phyloP scores from a whole-genome alignment of 176 grass and related monocot species.

The barley (Hordeum vulgare) region DNA sequence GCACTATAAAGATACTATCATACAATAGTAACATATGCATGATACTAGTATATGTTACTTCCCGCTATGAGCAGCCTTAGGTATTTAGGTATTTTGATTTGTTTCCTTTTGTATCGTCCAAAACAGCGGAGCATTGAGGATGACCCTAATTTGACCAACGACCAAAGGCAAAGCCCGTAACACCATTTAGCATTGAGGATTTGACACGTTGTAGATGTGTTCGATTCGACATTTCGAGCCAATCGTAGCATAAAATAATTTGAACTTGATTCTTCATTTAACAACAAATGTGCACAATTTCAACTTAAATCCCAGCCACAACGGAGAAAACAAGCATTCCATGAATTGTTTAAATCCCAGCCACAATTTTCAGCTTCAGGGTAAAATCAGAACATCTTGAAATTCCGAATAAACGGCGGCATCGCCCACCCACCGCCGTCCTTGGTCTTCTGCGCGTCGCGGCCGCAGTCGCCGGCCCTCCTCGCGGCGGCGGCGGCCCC shows the following conservation, averaged over 20 bases:
- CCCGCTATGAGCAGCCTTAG: no score
- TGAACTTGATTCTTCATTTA: background rate
- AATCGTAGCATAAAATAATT: background rate
- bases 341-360: background rate
- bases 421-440: background rate
- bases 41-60: no score
- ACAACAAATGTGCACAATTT: background rate
- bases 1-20: no score
- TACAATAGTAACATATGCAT: no score
- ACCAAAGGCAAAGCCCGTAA: no score
- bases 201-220: no score
- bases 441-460: conserved; percentile 2
- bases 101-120: no score
- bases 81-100: no score
- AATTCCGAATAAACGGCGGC: background rate
- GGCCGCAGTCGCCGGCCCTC: conserved; percentile 15
- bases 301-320: background rate
- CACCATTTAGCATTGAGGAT: no score
- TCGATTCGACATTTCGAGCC: no score
- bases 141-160: no score
- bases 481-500: conserved; percentile 14
- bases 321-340: background rate
- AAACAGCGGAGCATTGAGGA: no score
- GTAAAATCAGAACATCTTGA: conserved; percentile 27
- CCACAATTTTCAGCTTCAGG: background rate